phyloP scores from a whole-genome alignment of 129 eudicot genomes.

The Kitagawia praeruptora region DNA sequence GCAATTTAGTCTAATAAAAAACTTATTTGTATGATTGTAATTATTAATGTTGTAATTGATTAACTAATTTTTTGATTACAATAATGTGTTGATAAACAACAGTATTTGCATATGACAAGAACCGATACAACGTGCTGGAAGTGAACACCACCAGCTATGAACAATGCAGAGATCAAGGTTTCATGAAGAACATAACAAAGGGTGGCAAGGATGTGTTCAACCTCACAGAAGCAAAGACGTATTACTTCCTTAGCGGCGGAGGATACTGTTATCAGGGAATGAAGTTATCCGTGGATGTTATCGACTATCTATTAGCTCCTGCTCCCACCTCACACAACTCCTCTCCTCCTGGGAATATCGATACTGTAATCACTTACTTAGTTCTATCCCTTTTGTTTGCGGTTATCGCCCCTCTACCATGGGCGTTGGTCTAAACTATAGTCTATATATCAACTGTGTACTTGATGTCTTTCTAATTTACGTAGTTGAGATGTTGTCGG shows the following conservation, averaged over 20 bases:
- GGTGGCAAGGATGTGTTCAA: slow-evolving; percentile 36
- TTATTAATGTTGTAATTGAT: neutral
- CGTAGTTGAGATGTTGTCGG: neutral
- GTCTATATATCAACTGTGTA: neutral
- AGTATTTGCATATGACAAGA: slow-evolving; percentile 17
- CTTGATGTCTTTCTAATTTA: neutral
- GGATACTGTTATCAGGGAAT: slow-evolving; percentile 31
- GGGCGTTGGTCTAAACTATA: neutral
- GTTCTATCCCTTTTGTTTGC: neutral
- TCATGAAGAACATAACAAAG: slow-evolving; percentile 27
- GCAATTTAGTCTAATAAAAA: no score
- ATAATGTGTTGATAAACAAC: neutral
- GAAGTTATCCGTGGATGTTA: slow-evolving; percentile 28
- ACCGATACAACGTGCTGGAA: slow-evolving; percentile 19
- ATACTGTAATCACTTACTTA: neutral
- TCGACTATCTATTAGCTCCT: slow-evolving; percentile 7
- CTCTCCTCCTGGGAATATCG: neutral
- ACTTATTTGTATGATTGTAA: neutral
- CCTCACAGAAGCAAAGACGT: slow-evolving; percentile 28
- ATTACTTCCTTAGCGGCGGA: slow-evolving; percentile 32
- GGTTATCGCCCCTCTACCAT: neutral
- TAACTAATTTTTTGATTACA: neutral
- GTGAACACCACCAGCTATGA: slow-evolving; percentile 32
- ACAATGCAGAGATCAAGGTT: slow-evolving; percentile 21
- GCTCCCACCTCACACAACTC: neutral